Evolutionary conservation across 2,329 filamentous ascomycete species (phyloP).

Genomic region (Lachnellula subtilissima): DNA sequence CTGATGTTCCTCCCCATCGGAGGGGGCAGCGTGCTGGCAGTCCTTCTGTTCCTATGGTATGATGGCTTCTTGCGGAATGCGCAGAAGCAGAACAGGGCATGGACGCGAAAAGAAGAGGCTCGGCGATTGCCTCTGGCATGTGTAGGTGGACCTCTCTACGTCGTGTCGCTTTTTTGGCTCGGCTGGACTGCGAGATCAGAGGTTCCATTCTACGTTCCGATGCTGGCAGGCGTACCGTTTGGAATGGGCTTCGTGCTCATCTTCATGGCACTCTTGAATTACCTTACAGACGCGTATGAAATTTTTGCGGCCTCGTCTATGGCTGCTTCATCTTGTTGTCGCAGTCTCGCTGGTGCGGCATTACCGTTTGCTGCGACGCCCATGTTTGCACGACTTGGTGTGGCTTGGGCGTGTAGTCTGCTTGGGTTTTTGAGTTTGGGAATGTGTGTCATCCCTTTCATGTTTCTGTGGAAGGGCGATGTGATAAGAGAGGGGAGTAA

Average conservation of each 20-base stretch:
- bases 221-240: conserved; percentile 52
- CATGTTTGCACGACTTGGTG: conserved; percentile 41
- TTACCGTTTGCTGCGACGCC: conserved; percentile 44
- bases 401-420: conserved; percentile 43
- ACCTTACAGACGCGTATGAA: conserved; percentile 54
- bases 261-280: conserved; percentile 56
- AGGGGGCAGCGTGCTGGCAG: conserved; percentile 46
- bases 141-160: conserved; percentile 40
- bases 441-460: conserved; percentile 47
- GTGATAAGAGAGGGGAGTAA: conserved; percentile 41
- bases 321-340: conserved; percentile 36
- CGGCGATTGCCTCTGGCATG: conserved; percentile 45
- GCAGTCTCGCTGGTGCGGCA: conserved; percentile 40
- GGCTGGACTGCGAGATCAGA: conserved; percentile 49
- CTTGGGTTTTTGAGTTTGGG: conserved; percentile 44
- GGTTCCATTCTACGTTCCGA: conserved; percentile 52
- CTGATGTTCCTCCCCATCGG: conserved; percentile 56
- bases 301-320: conserved; percentile 53
- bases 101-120: conserved; percentile 45
- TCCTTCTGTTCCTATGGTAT: conserved; percentile 46
- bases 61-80: conserved; percentile 47
- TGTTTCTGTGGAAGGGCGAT: conserved; percentile 46
- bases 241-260: conserved; percentile 49
- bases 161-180: conserved; percentile 54
- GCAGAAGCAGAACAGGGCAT: conserved; percentile 42